Evolutionary conservation across 1,284 basidiomycete species (phyloP), one percentile per base, ranked within the genome.

Genomic region (Irpex rosettiformis): DNA sequence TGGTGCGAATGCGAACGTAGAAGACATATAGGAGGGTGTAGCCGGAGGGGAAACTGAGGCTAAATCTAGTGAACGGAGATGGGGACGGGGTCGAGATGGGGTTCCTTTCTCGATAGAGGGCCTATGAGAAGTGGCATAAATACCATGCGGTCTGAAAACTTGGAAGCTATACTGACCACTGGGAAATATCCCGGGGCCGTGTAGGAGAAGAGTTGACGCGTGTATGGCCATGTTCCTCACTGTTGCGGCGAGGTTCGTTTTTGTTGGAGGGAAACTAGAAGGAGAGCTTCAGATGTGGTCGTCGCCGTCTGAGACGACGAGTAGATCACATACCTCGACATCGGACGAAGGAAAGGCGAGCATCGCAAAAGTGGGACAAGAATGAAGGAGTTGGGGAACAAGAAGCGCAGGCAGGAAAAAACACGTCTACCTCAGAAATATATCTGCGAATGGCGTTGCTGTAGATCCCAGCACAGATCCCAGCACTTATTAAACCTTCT

Each of bases 11-110:
- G 57, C 28, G 13, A 56, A 45, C 7, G 53, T 57, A 16, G 67
- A 61, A 21, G 69, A 67, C 27, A 70, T 59, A 56, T 70, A 52
- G 8, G 66, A 65, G 16, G 66, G 57, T 7, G 64, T 56, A 4
- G 61, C 53, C 10, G 64, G 62, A 16, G 66, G 48, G 25, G 53
- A 51, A 18, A 42, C 60, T 8, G 67, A 64, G 16, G 69, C 69
- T 37, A 71, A 62, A 57, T 71, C 69, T 28, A 71, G 66, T 5
- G 69, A 69, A 27, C 68, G 65, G 27, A 71, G 64, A 48, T 67
- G 69, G 3, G 69, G 69, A 53, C 69, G 67, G 52, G 66, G 65
- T 48, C 64, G 63, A 13, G 64, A 66, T 33, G 66, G 60, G 18
- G 59, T 58, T 42, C 63, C 16, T 16, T 42, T 25, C 28, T 52